Conservation (phyloP, 352 stramenopile species). For the Blastocystis sp. region DNA sequence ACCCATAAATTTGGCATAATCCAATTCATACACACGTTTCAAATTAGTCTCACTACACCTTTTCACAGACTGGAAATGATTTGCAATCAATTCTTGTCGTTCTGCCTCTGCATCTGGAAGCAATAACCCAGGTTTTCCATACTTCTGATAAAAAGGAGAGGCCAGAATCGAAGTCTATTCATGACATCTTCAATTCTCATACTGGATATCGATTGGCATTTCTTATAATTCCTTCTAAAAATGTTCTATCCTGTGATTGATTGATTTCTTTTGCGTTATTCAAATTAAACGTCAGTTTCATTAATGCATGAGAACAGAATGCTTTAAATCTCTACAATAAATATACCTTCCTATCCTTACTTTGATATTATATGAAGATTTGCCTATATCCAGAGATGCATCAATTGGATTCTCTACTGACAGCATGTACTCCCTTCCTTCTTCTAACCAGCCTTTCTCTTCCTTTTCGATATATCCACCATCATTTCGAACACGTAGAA, state of each 20-base stretch:
- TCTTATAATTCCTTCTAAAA: slow-evolving; percentile 34
- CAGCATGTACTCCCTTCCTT: background rate
- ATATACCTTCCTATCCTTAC: background rate
- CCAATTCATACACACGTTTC: slow-evolving; percentile 23
- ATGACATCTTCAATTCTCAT: background rate
- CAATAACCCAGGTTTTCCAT: background rate
- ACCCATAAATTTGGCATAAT: slow-evolving; percentile 29
- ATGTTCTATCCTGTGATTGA: background rate
- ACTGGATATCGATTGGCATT: slow-evolving; percentile 5
- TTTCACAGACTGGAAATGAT: slow-evolving; percentile 33
- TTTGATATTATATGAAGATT: slow-evolving; percentile 51
- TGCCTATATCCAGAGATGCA: slow-evolving; percentile 49
- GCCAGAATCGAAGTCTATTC: background rate
- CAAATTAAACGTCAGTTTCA: slow-evolving; percentile 6
- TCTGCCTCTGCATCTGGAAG: slow-evolving; percentile 4
- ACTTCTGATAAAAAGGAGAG: background rate
- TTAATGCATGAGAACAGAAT: slow-evolving; percentile 32
- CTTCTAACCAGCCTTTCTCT: slow-evolving; percentile 19
- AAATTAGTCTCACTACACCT: background rate
- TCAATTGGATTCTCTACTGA: slow-evolving; percentile 58
- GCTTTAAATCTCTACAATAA: slow-evolving; percentile 16
- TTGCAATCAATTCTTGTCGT: background rate
- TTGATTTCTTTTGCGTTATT: background rate
- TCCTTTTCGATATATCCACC: slow-evolving; percentile 33
- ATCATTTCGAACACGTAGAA: slow-evolving; percentile 27